phyloP scores from a whole-genome alignment of 2,329 filamentous ascomycete species.

The Apiospora phragmitis region DNA sequence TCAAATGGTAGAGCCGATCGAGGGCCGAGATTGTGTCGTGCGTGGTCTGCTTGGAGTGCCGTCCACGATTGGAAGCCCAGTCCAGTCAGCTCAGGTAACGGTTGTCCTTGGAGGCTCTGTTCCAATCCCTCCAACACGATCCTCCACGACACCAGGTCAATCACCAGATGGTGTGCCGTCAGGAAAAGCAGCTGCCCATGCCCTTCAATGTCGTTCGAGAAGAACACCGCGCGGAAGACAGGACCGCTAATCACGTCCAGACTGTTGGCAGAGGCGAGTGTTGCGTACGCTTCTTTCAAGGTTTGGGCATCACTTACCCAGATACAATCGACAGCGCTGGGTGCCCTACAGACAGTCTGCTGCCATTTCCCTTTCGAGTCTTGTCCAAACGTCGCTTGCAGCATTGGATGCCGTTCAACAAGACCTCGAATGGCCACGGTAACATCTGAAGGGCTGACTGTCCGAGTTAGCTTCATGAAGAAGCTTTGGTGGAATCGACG shows the following conservation, averaged over 20 bases:
- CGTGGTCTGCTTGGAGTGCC: slow-evolving; percentile 38
- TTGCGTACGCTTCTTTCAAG: slow-evolving; percentile 39
- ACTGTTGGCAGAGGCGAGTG: slow-evolving; percentile 35
- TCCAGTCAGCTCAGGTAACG: background rate
- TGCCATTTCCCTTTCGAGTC: slow-evolving; percentile 44
- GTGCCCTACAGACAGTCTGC: slow-evolving; percentile 43
- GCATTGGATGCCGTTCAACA: slow-evolving; percentile 52
- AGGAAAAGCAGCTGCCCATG: slow-evolving; percentile 46
- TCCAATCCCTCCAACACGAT: slow-evolving; percentile 52
- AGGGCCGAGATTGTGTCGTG: slow-evolving; percentile 20
- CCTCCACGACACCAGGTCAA: slow-evolving; percentile 53
- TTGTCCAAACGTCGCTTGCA: slow-evolving; percentile 29
- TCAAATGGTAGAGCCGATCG: slow-evolving; percentile 22
- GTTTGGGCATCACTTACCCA: slow-evolving; percentile 41
- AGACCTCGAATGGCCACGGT: slow-evolving; percentile 50
- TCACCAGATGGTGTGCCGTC: slow-evolving; percentile 51
- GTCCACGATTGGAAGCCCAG: slow-evolving; percentile 18
- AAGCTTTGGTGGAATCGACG: slow-evolving; percentile 52
- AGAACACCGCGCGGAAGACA: slow-evolving; percentile 50
- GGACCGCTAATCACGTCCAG: slow-evolving; percentile 52
- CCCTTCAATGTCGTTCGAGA: slow-evolving; percentile 40
- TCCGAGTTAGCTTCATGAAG: slow-evolving; percentile 44
- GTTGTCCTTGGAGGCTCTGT: slow-evolving; percentile 32
- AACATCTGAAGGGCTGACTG: slow-evolving; percentile 42
- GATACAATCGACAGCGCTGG: slow-evolving; percentile 40